A percentile compares a stretch with the other conserved stretches of the same genome.
Conservation (phyloP, 805 yeast species). For the Saccharomycopsis selenospora region DNA sequence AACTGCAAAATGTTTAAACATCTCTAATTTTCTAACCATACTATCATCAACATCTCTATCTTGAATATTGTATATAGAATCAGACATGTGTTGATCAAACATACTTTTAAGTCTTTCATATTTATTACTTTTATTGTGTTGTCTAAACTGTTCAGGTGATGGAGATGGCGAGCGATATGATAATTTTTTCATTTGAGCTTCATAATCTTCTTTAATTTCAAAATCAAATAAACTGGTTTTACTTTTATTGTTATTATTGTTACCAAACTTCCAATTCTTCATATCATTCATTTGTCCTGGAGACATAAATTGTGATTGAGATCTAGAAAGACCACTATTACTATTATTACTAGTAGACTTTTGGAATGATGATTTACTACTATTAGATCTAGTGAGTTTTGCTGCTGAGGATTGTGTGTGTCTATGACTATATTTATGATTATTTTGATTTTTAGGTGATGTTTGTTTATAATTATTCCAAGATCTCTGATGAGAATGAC, state of each 20-base stretch:
- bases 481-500: not conserved
- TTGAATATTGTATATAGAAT: conserved; percentile 1
- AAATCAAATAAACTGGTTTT: conserved; percentile 16
- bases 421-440: not conserved
- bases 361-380: not conserved
- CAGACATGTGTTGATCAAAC: not conserved
- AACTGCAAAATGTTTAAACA: not conserved
- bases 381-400: not conserved
- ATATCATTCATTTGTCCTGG: not conserved
- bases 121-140: not conserved
- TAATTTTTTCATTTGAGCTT: not conserved
- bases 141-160: not conserved
- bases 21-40: not conserved
- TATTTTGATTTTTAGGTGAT: too few relatives aligned
- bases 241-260: conserved; percentile 4
- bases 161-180: not conserved
- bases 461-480: too few relatives aligned
- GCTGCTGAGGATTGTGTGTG: conserved; percentile 3
- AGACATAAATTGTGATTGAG: conserved; percentile 5
- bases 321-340: conserved; percentile 1
- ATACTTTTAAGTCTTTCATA: not conserved
- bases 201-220: conserved; percentile 9
- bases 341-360: not conserved
- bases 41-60: not conserved
- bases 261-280: not conserved